Evolutionary conservation across 768 basidiomycete genomes (phyloP).

Genomic region (Daedaleopsis nitida): DNA sequence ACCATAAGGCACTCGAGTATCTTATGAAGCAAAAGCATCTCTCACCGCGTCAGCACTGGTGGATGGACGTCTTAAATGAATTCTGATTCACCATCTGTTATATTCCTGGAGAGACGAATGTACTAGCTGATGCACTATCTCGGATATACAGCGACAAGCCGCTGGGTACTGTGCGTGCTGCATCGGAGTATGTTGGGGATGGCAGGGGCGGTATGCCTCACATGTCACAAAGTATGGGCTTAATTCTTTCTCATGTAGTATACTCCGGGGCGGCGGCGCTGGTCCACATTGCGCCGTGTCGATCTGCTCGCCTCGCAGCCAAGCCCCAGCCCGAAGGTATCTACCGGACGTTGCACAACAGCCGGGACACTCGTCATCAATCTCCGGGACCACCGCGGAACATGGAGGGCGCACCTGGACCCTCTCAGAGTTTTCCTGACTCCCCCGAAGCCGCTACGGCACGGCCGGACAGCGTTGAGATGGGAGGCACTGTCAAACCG

Average conservation of each 20-base stretch:
- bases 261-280: background rate
- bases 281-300: too few relatives aligned
- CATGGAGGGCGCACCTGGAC: too few relatives aligned
- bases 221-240: background rate
- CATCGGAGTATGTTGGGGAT: conserved; percentile 7
- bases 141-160: conserved; percentile 18
- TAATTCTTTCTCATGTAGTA: background rate
- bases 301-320: too few relatives aligned
- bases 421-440: too few relatives aligned
- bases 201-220: background rate
- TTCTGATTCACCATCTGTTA: conserved; percentile 24
- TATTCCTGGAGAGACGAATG: conserved; percentile 23
- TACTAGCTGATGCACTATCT: conserved; percentile 18
- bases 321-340: too few relatives aligned
- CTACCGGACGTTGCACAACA: background rate
- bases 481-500: too few relatives aligned
- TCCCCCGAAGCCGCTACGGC: background rate
- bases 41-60: conserved; percentile 19
- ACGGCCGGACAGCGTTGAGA: background rate
- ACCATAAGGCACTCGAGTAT: conserved; percentile 18
- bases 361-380: too few relatives aligned
- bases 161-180: conserved; percentile 4
- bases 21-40: conserved; percentile 20
- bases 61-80: conserved; percentile 21
- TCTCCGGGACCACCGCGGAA: too few relatives aligned